Conservation (phyloP, 2,329 filamentous ascomycete genomes). For the Xylariaceae sp. region DNA sequence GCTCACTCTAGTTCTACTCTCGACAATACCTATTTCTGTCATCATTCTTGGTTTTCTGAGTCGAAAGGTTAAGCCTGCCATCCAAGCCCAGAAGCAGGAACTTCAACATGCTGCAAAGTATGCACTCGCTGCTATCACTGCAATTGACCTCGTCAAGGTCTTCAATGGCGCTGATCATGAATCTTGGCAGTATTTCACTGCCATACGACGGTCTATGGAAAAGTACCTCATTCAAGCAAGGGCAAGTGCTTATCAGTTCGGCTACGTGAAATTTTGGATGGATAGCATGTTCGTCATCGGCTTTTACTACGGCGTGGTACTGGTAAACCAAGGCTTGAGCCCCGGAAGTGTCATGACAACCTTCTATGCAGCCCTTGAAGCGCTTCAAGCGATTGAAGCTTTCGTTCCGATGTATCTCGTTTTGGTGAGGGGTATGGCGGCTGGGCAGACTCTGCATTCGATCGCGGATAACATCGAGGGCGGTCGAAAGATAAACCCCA, state of each 20-base stretch:
- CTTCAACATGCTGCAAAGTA: slow-evolving; percentile 69
- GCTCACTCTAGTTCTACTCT: slow-evolving; percentile 73
- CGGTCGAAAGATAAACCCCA: slow-evolving; percentile 23
- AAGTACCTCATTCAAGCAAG: slow-evolving; percentile 66
- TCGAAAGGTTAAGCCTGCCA: slow-evolving; percentile 56
- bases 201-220: slow-evolving; percentile 53
- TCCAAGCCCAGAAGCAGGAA: slow-evolving; percentile 64
- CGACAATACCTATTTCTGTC: slow-evolving; percentile 65
- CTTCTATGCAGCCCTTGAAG: slow-evolving; percentile 77
- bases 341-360: slow-evolving; percentile 73
- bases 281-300: slow-evolving; percentile 79
- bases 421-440: slow-evolving; percentile 73
- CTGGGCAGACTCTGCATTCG: slow-evolving; percentile 58
- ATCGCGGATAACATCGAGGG: slow-evolving; percentile 32
- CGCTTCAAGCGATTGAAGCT: slow-evolving; percentile 69
- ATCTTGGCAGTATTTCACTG: slow-evolving; percentile 56
- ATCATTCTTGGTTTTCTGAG: slow-evolving; percentile 57
- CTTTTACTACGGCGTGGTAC: slow-evolving; percentile 78
- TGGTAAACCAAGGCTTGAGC: slow-evolving; percentile 58
- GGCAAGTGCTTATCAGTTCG: slow-evolving; percentile 67
- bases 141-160: slow-evolving; percentile 82
- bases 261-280: slow-evolving; percentile 68
- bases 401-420: slow-evolving; percentile 74
- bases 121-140: slow-evolving; percentile 63
- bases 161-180: slow-evolving; percentile 75